phyloP scores from a whole-genome alignment of 2,329 filamentous ascomycete species.

The Plenodomus biglobosus region DNA sequence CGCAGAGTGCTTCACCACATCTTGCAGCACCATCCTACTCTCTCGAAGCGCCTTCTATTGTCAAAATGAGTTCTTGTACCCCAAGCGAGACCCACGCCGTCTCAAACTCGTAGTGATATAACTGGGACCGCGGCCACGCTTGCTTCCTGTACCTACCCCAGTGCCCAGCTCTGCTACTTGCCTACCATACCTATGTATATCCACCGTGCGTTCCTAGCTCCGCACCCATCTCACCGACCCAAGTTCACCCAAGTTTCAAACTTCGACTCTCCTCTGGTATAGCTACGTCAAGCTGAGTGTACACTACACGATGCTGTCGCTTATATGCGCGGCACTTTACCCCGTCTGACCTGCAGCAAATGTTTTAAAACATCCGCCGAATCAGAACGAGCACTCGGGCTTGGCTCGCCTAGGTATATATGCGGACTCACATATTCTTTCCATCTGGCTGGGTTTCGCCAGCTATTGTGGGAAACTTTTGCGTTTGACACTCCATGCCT shows the following conservation, averaged over 20 bases:
- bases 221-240: slow-evolving; percentile 1
- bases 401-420: slow-evolving; percentile 21
- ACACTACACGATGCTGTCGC: not conserved
- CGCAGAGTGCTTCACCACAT: not conserved
- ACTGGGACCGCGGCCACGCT: too few relatives aligned
- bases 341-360: slow-evolving; percentile 20
- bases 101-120: not conserved
- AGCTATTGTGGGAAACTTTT: too few relatives aligned
- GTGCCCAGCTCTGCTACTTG: too few relatives aligned
- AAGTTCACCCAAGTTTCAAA: not conserved
- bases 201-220: not conserved
- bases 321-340: slow-evolving; percentile 7
- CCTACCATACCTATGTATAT: not conserved
- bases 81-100: not conserved
- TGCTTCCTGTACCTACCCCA: too few relatives aligned
- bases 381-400: slow-evolving; percentile 13
- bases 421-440: not conserved
- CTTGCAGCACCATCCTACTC: not conserved
- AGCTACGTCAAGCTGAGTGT: too few relatives aligned
- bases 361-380: slow-evolving; percentile 35
- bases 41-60: not conserved
- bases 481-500: too few relatives aligned
- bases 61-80: not conserved
- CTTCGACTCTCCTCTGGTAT: too few relatives aligned
- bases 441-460: too few relatives aligned